Evolutionary conservation across 345 rosid genomes (phyloP).

Genomic region (Garcia nutans): DNA sequence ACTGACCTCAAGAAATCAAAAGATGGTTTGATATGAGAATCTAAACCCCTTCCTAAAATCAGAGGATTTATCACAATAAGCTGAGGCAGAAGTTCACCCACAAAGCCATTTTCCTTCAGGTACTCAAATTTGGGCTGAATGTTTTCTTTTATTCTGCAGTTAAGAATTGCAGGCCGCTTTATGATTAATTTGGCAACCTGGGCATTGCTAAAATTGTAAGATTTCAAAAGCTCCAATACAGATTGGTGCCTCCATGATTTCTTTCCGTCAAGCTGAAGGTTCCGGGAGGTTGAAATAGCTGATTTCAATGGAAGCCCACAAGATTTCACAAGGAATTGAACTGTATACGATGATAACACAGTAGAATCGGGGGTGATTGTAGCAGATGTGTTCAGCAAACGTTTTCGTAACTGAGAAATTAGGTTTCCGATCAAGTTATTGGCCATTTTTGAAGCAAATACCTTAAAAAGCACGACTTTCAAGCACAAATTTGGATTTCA

Average conservation of each 20-base stretch:
- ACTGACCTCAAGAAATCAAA: conserved; percentile 12
- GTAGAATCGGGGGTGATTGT: neutral
- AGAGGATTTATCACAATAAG: conserved; percentile 17
- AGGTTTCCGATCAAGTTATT: neutral
- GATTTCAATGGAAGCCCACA: conserved; percentile 25
- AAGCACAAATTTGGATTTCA: neutral
- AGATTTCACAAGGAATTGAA: conserved; percentile 17
- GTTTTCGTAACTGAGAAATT: neutral
- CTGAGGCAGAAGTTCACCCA: conserved; percentile 17
- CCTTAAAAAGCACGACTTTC: too few relatives aligned
- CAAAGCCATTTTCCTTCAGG: conserved; percentile 17
- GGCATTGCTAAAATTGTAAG: conserved; percentile 17
- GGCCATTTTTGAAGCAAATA: neutral
- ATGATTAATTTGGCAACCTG: conserved; percentile 23
- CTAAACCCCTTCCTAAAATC: conserved; percentile 10
- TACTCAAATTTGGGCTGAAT: conserved; percentile 25
- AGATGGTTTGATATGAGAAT: conserved; percentile 21
- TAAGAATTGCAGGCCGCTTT: conserved; percentile 16
- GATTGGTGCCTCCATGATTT: conserved; percentile 7
- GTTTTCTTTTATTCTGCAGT: neutral
- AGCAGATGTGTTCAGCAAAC: conserved; percentile 3
- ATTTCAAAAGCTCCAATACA: conserved; percentile 10
- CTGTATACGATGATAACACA: conserved; percentile 8
- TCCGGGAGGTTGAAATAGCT: conserved; percentile 22
- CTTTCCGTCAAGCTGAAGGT: conserved; percentile 10